phyloP scores from a whole-genome alignment of 371 early-diverging fungal genomes.

The Mortierella sp. region DNA sequence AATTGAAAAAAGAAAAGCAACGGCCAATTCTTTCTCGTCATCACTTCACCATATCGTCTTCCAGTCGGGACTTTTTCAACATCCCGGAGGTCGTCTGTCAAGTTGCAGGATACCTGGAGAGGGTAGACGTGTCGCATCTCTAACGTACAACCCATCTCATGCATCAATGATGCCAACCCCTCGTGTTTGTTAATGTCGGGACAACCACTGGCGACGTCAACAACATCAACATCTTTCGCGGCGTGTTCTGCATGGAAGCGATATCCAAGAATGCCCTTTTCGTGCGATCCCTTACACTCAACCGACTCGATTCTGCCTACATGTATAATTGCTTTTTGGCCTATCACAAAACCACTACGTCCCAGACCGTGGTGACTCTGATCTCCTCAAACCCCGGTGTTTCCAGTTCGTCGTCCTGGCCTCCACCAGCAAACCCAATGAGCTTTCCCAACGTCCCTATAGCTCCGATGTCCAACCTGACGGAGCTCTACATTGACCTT shows the following conservation, averaged over 20 bases:
- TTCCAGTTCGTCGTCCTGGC: not conserved
- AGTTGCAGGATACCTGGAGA: not conserved
- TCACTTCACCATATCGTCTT: not conserved
- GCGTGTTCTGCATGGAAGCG: too few relatives aligned
- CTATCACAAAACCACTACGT: not conserved
- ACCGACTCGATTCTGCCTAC: not conserved
- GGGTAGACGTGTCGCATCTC: not conserved
- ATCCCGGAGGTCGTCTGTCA: not conserved
- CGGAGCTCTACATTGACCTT: not conserved
- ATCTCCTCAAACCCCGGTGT: not conserved
- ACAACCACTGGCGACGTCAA: too few relatives aligned
- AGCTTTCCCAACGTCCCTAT: not conserved
- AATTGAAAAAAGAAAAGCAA: not conserved
- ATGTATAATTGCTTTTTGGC: not conserved
- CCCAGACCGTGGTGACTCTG: not conserved
- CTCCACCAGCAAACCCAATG: not conserved
- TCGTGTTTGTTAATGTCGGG: not conserved
- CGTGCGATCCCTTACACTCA: not conserved
- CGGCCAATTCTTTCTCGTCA: not conserved
- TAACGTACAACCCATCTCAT: not conserved
- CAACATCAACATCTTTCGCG: too few relatives aligned
- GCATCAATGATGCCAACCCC: not conserved
- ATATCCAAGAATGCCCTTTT: not conserved
- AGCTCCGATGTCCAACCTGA: not conserved
- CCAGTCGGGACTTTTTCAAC: not conserved